Base-by-base conservation (phyloP, 805 yeast species). In the Saccharomycopsis fodiens region DNA sequence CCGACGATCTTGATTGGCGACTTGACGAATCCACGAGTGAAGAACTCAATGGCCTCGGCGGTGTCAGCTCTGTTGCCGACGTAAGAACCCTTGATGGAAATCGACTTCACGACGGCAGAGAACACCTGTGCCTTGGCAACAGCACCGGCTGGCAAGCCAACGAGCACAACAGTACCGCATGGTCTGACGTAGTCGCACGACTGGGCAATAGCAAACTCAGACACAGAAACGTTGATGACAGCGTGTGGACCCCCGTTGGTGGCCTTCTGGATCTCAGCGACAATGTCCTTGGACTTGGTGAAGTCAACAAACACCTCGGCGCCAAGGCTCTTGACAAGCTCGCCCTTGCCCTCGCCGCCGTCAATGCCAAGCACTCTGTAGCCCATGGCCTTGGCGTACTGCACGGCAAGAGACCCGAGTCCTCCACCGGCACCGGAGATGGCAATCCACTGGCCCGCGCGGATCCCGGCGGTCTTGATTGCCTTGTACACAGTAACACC, bases 61-160 rank as follows among this genome's bases (percentile, higher is more conserved):
- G 94, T 75, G 64, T 86, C 95, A 46, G 82, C 83, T 66, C 94
- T 79, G 75, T 83, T 85, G 52, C 95, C 95, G 47, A 86, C 95
- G 58, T 83, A 84, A 22, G 94, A 84, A 50, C 93, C 94, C 61
- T 71, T 74, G 61, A 85, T 79, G 58, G 69, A 69, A 60, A 83
- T 69, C 34, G 85, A 76, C 63, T 74, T 82, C 53, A 82, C 79
- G 44, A 85, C 94, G 36, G 82, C 77, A 37, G 72, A 68, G 66
- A 84, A 81, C 40, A 85, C 83, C 39, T 76, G 71, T 15, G 86
- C 76, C 52, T 72, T 69, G 54, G 75, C 76, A 59, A 74, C 73
- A 45, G 91, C 87, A 55, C 78, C 78, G 10, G 87, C 85, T 52
- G 95, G 95, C 55, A 85, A 68, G 48, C 88, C 87, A 45, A 82